A percentile compares a stretch with the other conserved stretches of the same genome.
Conservation (phyloP, 768 basidiomycete species). For the Trametes gibbosa region DNA sequence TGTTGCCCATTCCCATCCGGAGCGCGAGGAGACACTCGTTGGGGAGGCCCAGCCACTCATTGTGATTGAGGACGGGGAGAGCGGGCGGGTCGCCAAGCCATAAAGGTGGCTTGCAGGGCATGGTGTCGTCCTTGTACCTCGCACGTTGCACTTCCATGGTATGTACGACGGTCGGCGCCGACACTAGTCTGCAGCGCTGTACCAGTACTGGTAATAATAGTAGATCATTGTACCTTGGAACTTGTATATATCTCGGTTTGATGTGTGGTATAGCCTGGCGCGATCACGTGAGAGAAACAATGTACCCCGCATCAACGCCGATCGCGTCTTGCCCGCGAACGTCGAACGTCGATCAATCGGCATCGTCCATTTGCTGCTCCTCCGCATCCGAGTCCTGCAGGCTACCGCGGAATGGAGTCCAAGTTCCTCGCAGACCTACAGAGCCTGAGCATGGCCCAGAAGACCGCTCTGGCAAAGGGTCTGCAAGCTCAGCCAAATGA, state of each 20-base stretch:
- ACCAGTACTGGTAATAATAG: no score
- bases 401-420: conserved; percentile 16
- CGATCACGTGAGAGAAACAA: conserved; percentile 16
- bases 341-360: conserved; percentile 1
- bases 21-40: conserved; percentile 20
- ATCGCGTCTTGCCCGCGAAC: conserved; percentile 7
- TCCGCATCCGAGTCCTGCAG: not conserved
- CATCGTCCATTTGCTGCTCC: not conserved
- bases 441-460: conserved; percentile 33
- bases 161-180: no score
- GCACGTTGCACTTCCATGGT: no score
- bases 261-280: no score
- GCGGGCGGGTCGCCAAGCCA: conserved; percentile 10
- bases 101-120: no score
- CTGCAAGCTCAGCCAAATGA: not conserved
- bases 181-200: no score
- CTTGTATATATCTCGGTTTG: no score
- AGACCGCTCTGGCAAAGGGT: conserved; percentile 39
- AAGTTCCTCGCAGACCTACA: conserved; percentile 17
- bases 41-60: conserved; percentile 14
- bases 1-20: not conserved
- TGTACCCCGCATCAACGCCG: conserved; percentile 6
- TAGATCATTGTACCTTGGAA: no score
- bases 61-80: conserved; percentile 14
- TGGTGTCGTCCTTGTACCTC: no score